Base-by-base conservation (phyloP, 1,284 basidiomycete species). In the Trametes polyzona region DNA sequence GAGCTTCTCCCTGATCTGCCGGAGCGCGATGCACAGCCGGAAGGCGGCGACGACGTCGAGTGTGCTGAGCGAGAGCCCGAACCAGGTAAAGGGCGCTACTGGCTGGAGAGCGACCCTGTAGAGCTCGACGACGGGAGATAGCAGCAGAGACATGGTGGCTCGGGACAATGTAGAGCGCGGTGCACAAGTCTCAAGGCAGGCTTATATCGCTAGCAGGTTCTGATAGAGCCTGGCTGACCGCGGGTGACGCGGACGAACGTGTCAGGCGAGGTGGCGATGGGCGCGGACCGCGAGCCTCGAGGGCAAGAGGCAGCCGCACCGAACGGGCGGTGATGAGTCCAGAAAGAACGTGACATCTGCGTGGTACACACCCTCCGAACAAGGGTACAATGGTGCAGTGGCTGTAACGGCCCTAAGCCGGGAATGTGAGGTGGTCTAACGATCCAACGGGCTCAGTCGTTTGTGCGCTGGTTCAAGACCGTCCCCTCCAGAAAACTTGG, bases 401-500 rank as follows among this genome's bases (percentile, higher is more conserved):
- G 89, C 81, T 91, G 88, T 91, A 83, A 73, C 67, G 89, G 88
- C 87, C 85, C 82, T 75, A 79, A 85, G 67, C 76, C 77, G 83
- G 88, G 89, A 87, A 90, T 91, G 87, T 77, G 83, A 83, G 82
- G 74, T 75, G 83, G 86, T 83, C 79, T 68, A 65, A 65, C 55
- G 61, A 74, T 63, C 75, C 86, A 90, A 82, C 84, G 88, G 82
- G 43, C 63, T 63, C 71, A 73, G 73, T 73, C 79, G 76, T 76
- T 72, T 80, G 88, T 83, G 90, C 90, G 88, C 88, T 88, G 85
- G 86, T 90, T 90, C 89, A 87, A 91, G 86, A 81, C 87, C 80
- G 84, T 84, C 86, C 87, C 88, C 90, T 91, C 88, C 87, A 84
- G 89, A 91, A 89, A 91, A 91, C 86, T 91, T 91, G 87, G 89